Conservation (phyloP, 495 filamentous ascomycete species). For the Lasiosphaeria ovina region DNA sequence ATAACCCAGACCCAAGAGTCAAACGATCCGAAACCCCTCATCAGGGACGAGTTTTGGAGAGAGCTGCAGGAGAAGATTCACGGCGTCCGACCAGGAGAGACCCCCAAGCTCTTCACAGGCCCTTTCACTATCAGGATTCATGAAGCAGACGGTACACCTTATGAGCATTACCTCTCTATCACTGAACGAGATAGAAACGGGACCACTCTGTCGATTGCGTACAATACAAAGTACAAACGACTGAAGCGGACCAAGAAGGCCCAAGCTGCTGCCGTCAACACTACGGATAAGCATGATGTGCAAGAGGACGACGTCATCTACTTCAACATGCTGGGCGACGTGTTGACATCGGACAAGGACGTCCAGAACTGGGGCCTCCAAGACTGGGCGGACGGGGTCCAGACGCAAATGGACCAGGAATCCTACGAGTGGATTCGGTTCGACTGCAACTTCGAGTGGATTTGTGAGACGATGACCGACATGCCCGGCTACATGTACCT, state of each 20-base stretch:
- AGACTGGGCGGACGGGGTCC: conserved; percentile 85
- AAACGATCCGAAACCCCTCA: conserved; percentile 39
- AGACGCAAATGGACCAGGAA: conserved; percentile 88
- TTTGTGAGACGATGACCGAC: conserved; percentile 68
- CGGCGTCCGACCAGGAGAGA: conserved; percentile 64
- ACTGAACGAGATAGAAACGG: conserved; percentile 70
- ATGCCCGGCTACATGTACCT: conserved; percentile 96
- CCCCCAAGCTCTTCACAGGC: conserved; percentile 81
- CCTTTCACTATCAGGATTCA: conserved; percentile 98
- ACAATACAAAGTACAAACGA: conserved; percentile 99
- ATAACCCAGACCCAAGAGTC: conserved; percentile 74
- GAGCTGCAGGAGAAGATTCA: conserved; percentile 76
- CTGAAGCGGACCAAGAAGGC: conserved; percentile 89
- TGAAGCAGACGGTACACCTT: conserved; percentile 96
- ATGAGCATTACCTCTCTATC: conserved; percentile 97
- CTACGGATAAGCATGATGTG: conserved; percentile 62
- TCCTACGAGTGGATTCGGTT: conserved; percentile 98
- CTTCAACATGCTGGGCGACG: conserved; percentile 95
- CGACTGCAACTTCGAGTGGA: conserved; percentile 98
- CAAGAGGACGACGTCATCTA: conserved; percentile 87
- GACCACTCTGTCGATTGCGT: conserved; percentile 79
- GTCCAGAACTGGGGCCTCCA: conserved; percentile 75
- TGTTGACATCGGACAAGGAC: conserved; percentile 79
- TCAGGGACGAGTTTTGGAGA: conserved; percentile 72
- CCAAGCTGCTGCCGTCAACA: conserved; percentile 62